These are phyloP conservation scores for Umbelopsis isabellina DNA, from an alignment of 192 early-diverging fungal species.

Conservation along the genomic window DNA sequence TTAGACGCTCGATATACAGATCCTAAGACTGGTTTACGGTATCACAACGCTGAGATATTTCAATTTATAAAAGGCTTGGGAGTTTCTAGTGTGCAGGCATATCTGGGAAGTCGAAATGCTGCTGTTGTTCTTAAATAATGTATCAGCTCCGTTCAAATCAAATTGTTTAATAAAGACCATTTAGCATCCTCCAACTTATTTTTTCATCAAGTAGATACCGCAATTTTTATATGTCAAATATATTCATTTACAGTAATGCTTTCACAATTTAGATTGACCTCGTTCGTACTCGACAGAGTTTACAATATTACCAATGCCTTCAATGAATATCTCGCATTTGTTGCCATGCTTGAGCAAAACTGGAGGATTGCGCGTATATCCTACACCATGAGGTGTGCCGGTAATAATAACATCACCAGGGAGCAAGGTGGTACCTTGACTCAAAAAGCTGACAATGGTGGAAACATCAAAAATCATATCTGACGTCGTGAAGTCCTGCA, in stretches of 20 bases:
- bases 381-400: constrained; percentile 93
- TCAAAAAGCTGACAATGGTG: constrained; percentile 57
- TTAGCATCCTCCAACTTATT: background rate
- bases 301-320: constrained; percentile 53
- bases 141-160: background rate
- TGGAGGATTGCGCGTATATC: constrained; percentile 58
- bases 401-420: constrained; percentile 91
- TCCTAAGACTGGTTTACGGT: constrained; percentile 83
- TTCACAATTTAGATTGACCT: constrained; percentile 21
- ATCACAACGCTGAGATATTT: constrained; percentile 83
- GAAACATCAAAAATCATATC: constrained; percentile 89
- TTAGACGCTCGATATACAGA: constrained; percentile 86
- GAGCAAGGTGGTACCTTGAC: constrained; percentile 61
- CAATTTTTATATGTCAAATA: too few species aligned
- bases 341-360: constrained; percentile 57
- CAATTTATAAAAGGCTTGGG: constrained; percentile 70
- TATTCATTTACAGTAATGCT: constrained; percentile 1
- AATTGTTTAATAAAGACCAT: background rate
- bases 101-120: constrained; percentile 80
- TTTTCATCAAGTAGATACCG: background rate
- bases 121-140: constrained; percentile 66
- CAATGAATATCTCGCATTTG: constrained; percentile 51
- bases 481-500: constrained; percentile 80
- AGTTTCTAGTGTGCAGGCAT: constrained; percentile 78
- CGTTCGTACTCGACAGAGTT: constrained; percentile 52